A percentile compares a stretch with the other conserved stretches of the same genome.
Conservation (phyloP, 1,284 basidiomycete species). For the Blastosporella zonata region DNA sequence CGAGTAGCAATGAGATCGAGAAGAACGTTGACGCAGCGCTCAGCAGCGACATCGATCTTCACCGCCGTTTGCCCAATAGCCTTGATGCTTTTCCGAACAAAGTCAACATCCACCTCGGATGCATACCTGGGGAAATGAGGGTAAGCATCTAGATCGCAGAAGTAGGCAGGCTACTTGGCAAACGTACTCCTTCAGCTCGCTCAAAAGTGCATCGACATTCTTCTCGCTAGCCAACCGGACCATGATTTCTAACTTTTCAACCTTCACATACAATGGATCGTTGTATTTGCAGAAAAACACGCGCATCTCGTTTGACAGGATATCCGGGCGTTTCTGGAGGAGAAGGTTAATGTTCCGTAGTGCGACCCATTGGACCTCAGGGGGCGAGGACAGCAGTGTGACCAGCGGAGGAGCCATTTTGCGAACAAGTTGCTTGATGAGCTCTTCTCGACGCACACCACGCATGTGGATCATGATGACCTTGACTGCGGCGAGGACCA, state of each 20-base stretch:
- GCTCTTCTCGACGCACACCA: slow-evolving; percentile 78
- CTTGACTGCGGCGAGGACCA: slow-evolving; percentile 94
- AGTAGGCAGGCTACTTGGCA: neutral
- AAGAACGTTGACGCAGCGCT: slow-evolving; percentile 92
- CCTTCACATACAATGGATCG: slow-evolving; percentile 96
- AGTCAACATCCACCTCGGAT: slow-evolving; percentile 98
- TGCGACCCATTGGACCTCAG: slow-evolving; percentile 95
- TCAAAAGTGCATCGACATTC: slow-evolving; percentile 92
- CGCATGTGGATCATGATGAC: slow-evolving; percentile 98
- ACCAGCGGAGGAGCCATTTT: slow-evolving; percentile 98
- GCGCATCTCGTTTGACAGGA: slow-evolving; percentile 93
- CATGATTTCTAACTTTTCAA: slow-evolving; percentile 99
- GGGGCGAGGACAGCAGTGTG: slow-evolving; percentile 72
- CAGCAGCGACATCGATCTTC: slow-evolving; percentile 90
- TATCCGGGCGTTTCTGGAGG: slow-evolving; percentile 87
- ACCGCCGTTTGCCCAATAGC: slow-evolving; percentile 96
- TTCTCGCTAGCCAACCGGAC: slow-evolving; percentile 88
- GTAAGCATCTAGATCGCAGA: slow-evolving; percentile 6
- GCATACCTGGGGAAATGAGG: slow-evolving; percentile 65
- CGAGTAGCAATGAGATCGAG: slow-evolving; percentile 90
- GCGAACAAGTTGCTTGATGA: slow-evolving; percentile 82
- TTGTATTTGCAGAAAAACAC: slow-evolving; percentile 99
- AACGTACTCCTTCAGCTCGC: slow-evolving; percentile 90
- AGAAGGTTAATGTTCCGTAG: slow-evolving; percentile 96
- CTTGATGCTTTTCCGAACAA: slow-evolving; percentile 91